Evolutionary conservation across 192 early-diverging fungal species (phyloP).

Genomic region (Kappamyces sp.): DNA sequence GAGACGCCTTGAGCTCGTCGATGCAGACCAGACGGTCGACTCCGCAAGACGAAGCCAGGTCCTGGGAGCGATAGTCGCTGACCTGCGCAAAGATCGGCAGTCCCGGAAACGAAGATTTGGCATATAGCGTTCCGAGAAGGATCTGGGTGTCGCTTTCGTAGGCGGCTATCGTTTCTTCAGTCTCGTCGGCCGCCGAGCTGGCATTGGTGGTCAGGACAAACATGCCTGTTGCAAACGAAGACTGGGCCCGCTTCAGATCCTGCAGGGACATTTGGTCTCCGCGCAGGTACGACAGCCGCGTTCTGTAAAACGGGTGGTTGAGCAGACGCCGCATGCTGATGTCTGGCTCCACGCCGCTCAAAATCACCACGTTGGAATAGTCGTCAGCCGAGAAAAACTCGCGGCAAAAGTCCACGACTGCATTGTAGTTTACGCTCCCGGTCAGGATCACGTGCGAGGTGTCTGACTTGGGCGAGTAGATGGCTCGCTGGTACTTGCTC

Average conservation of each 20-base stretch:
- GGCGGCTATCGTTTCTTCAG: slow-evolving; percentile 34
- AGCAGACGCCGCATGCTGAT: slow-evolving; percentile 34
- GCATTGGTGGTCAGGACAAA: slow-evolving; percentile 38
- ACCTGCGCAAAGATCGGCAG: slow-evolving; percentile 45
- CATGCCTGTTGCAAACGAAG: slow-evolving; percentile 37
- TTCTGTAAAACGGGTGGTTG: slow-evolving; percentile 42
- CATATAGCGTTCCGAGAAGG: slow-evolving; percentile 41
- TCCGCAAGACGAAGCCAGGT: slow-evolving; percentile 39
- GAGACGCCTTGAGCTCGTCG: slow-evolving; percentile 44
- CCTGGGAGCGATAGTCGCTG: slow-evolving; percentile 39
- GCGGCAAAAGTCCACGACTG: slow-evolving; percentile 43
- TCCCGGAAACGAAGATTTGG: slow-evolving; percentile 40
- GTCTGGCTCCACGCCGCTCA: slow-evolving; percentile 28
- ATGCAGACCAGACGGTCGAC: slow-evolving; percentile 43
- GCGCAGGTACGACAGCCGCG: slow-evolving; percentile 34
- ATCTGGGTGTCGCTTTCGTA: slow-evolving; percentile 38
- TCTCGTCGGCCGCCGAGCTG: slow-evolving; percentile 21
- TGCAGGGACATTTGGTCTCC: slow-evolving; percentile 28
- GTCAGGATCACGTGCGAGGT: slow-evolving; percentile 38
- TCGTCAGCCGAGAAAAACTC: slow-evolving; percentile 44
- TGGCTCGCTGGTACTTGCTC: slow-evolving; percentile 40
- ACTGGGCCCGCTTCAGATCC: slow-evolving; percentile 37
- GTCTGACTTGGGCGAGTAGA: slow-evolving; percentile 19
- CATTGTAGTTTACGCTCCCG: slow-evolving; percentile 32
- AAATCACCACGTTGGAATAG: slow-evolving; percentile 34